Percentiles rank a stretch among this genome's conserved stretches.
Conservation (phyloP, 192 early-diverging fungal genomes). For the Coemansia sp. region DNA sequence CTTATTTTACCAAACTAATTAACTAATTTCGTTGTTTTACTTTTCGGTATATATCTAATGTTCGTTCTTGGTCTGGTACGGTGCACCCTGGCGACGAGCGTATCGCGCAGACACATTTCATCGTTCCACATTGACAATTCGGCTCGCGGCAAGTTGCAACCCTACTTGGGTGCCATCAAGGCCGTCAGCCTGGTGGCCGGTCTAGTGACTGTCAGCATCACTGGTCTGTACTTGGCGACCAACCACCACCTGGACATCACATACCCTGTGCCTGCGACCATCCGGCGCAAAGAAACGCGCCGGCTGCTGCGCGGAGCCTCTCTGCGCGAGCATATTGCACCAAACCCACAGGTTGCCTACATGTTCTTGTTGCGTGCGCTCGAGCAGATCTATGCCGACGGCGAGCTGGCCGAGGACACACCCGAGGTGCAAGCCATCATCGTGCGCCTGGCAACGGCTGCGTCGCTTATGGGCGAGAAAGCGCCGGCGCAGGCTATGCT, state of each 20-base stretch:
- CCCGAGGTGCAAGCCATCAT: conserved; percentile 34
- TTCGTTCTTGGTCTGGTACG: not conserved
- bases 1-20: not conserved
- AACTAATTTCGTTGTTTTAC: conserved; percentile 1
- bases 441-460: conserved; percentile 34
- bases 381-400: conserved; percentile 33
- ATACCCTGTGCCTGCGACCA: conserved; percentile 13
- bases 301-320: conserved; percentile 33
- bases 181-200: conserved; percentile 22
- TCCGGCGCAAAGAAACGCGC: conserved; percentile 20
- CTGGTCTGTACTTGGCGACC: conserved; percentile 15
- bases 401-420: conserved; percentile 20
- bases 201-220: conserved; percentile 13
- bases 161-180: conserved; percentile 30
- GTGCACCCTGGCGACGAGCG: not conserved
- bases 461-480: conserved; percentile 25
- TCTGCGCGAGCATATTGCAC: conserved; percentile 43
- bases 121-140: conserved; percentile 43
- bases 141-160: conserved; percentile 25
- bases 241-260: conserved; percentile 26
- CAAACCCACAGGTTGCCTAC: conserved; percentile 36
- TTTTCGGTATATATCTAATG: not conserved
- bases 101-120: conserved; percentile 14
- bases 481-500: conserved; percentile 29
- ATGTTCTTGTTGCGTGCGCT: conserved; percentile 37